phyloP scores from a whole-genome alignment of 768 basidiomycete species.

The Boletus vinaceobasis region DNA sequence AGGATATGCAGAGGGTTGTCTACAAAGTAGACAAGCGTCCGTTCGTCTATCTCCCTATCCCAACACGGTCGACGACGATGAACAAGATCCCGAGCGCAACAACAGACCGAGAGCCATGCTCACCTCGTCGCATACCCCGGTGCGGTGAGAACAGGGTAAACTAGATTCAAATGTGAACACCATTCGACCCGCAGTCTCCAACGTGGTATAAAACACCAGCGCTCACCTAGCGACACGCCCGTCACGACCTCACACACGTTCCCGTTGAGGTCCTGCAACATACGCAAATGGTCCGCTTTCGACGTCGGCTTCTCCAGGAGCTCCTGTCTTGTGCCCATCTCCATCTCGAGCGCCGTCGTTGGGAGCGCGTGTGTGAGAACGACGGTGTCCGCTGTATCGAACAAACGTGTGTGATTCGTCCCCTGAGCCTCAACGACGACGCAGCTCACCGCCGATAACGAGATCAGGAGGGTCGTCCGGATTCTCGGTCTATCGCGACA shows the following conservation, averaged over 20 bases:
- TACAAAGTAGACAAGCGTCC: conserved; percentile 73
- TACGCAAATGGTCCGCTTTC: conserved; percentile 79
- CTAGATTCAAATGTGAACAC: conserved; percentile 30
- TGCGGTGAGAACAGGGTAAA: conserved; percentile 69
- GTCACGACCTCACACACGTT: conserved; percentile 89
- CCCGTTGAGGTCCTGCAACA: conserved; percentile 86
- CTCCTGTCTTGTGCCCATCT: conserved; percentile 53
- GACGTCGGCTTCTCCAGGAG: conserved; percentile 84
- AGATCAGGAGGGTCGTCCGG: conserved; percentile 74
- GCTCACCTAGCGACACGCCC: conserved; percentile 78
- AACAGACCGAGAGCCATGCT: background rate
- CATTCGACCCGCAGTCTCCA: background rate
- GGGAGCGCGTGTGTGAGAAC: conserved; percentile 79
- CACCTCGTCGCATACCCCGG: conserved; percentile 77
- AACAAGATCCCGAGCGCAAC: background rate
- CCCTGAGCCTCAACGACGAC: background rate
- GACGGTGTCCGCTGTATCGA: conserved; percentile 80
- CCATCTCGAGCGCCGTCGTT: conserved; percentile 44
- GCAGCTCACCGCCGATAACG: conserved; percentile 63
- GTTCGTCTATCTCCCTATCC: conserved; percentile 74
- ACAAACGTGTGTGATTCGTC: background rate
- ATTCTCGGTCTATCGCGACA: conserved; percentile 38
- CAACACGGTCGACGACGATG: background rate
- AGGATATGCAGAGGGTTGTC: conserved; percentile 59
- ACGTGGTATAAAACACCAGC: background rate